Conservation (phyloP, 2,329 filamentous ascomycete genomes). For the Paecilomyces sp. region DNA sequence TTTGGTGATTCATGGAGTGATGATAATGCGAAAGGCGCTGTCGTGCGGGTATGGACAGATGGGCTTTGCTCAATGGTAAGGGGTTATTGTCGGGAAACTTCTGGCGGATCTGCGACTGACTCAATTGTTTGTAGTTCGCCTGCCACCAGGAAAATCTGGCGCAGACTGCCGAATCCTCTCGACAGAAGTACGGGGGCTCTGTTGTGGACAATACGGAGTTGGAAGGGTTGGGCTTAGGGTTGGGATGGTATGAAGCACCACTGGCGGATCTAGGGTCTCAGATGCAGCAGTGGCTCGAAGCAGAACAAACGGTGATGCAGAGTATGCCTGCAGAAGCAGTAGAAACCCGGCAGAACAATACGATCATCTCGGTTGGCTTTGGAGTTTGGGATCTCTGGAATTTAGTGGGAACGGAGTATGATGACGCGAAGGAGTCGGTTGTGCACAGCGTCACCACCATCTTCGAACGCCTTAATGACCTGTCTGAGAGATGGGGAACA, state of each 20-base stretch:
- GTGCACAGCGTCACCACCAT: constrained; percentile 25
- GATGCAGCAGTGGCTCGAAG: constrained; percentile 25
- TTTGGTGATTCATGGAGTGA: constrained; percentile 36
- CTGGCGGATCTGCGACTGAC: background rate
- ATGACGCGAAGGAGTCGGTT: constrained; percentile 17
- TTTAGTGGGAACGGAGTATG: constrained; percentile 18
- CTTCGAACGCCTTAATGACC: constrained; percentile 22
- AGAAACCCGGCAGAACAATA: constrained; percentile 18
- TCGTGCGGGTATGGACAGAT: constrained; percentile 26
- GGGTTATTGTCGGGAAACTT: background rate
- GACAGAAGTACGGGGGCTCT: constrained; percentile 20
- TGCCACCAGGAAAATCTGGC: constrained; percentile 29
- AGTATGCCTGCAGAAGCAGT: constrained; percentile 16
- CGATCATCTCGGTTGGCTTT: constrained; percentile 30
- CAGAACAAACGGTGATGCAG: constrained; percentile 19
- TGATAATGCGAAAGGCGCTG: constrained; percentile 18
- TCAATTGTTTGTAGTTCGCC: constrained; percentile 16
- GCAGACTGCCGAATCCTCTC: constrained; percentile 19
- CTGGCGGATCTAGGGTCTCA: constrained; percentile 31
- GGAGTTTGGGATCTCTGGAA: constrained; percentile 35
- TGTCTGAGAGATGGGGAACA: constrained; percentile 20
- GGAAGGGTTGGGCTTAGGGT: constrained; percentile 11
- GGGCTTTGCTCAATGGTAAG: constrained; percentile 30
- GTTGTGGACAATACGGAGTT: constrained; percentile 28
- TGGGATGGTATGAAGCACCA: constrained; percentile 16